Base-by-base conservation (phyloP, 2,329 filamentous ascomycete genomes). In the Pseudogymnoascus sp. region DNA sequence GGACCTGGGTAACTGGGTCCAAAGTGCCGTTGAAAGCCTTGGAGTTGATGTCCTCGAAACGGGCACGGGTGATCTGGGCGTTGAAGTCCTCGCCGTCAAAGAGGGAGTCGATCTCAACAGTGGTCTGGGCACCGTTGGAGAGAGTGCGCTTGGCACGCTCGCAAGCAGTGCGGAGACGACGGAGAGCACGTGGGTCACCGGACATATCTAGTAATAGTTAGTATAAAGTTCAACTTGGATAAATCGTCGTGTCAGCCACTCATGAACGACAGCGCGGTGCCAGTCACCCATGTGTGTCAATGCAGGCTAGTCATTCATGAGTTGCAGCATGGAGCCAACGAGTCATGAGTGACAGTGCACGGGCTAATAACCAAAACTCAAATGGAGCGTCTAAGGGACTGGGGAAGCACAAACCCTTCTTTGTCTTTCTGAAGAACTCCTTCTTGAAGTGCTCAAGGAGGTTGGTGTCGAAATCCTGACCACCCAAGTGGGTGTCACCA, bases 91-190 rank as follows among this genome's bases (percentile, higher is more conserved):
- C 91, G 72, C 95, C 93, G 72, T 97, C 95, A 77, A 95, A 97
- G 70, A 99, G 89, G 71, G 93, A 97, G 82, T 97, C 95, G 74
- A 97, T 97, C 83, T 99, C 95, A 73, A 97, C 91, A 72, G 92
- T 96, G 74, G 95, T 96, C 82, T 97, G 93, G 66, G 95, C 93
- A 79, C 91, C 93, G 81, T 92, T 96, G 78, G 95, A 97, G 63
- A 97, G 87, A 69, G 95, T 97, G 82, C 95, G 89, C 91, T 99
- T 99, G 80, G 95, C 95, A 86, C 95, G 93, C 85, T 99, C 95
- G 81, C 95, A 97, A 81, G 93, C 93, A 74, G 95, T 97, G 73
- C 95, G 87, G 75, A 99, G 90, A 83, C 95, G 89, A 77, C 95
- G 91, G 68, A 99, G 90, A 69, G 95, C 95, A 80, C 95, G 91